Conservation (phyloP, 2,329 filamentous ascomycete species). For the Endocalyx cinctus region DNA sequence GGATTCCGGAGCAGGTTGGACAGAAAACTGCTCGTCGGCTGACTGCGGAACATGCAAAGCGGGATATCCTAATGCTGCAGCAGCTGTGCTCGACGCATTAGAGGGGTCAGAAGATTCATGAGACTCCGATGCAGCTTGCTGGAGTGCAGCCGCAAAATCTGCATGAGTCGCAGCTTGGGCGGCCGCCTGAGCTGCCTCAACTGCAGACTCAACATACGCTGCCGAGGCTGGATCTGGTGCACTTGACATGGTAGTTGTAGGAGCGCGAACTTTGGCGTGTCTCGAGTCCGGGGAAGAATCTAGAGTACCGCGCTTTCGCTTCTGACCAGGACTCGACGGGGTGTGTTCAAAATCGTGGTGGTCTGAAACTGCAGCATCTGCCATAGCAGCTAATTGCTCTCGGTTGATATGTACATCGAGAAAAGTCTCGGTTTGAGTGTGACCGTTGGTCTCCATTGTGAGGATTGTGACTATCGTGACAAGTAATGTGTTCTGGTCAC, state of each 20-base stretch:
- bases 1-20: constrained; percentile 38
- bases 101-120: constrained; percentile 44
- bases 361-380: constrained; percentile 41
- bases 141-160: constrained; percentile 53
- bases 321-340: constrained; percentile 42
- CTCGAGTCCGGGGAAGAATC: constrained; percentile 44
- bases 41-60: constrained; percentile 53
- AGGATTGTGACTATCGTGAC: constrained; percentile 10
- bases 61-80: constrained; percentile 55
- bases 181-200: constrained; percentile 41
- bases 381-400: constrained; percentile 37
- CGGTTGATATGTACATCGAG: constrained; percentile 27
- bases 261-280: constrained; percentile 46
- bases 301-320: constrained; percentile 48
- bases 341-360: constrained; percentile 45
- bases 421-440: constrained; percentile 26
- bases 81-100: constrained; percentile 55
- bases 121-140: constrained; percentile 45
- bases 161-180: constrained; percentile 37
- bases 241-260: constrained; percentile 38
- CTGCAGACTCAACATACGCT: constrained; percentile 51
- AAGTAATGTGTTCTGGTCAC: constrained; percentile 10
- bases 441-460: constrained; percentile 29
- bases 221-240: constrained; percentile 39
- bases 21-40: constrained; percentile 56